A percentile compares a stretch with the other conserved stretches of the same genome.
Evolutionary conservation across 2,329 filamentous ascomycete species (phyloP).

Genomic region (Laburnicola sp.): DNA sequence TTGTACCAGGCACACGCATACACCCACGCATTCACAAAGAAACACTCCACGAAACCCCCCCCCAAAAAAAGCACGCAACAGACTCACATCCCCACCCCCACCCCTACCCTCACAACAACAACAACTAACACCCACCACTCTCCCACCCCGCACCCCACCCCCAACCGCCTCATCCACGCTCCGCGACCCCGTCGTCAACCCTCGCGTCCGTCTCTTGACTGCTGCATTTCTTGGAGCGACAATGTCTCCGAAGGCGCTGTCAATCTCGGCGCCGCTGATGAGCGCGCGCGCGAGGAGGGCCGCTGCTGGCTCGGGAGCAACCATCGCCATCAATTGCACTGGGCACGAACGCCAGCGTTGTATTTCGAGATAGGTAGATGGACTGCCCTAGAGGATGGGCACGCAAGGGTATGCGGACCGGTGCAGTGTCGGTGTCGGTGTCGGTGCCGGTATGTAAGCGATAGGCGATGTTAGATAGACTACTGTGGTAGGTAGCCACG

Average conservation of each 20-base stretch:
- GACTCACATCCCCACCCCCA: conserved; percentile 20
- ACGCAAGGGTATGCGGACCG: too few species aligned
- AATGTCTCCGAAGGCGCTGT: conserved; percentile 13
- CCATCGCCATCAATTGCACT: not conserved
- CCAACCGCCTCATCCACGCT: conserved; percentile 43
- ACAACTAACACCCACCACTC: conserved; percentile 17
- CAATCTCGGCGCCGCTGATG: conserved; percentile 24
- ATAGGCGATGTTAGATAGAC: too few species aligned
- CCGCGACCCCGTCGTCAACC: conserved; percentile 27
- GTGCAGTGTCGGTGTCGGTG: too few species aligned
- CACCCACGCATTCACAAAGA: not conserved
- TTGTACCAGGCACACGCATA: not conserved
- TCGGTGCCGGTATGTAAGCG: too few species aligned
- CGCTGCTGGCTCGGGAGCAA: too few species aligned
- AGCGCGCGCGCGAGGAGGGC: not conserved
- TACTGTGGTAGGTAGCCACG: too few species aligned
- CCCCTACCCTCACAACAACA: conserved; percentile 42
- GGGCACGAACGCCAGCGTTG: too few species aligned
- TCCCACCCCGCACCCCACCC: conserved; percentile 44
- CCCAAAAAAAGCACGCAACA: not conserved
- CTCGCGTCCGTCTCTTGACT: not conserved
- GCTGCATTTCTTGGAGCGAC: conserved; percentile 4
- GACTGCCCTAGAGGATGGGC: too few species aligned
- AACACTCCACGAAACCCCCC: not conserved
- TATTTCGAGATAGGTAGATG: too few species aligned